These are phyloP conservation scores for Phanerochaete carnosa DNA, from an alignment of 768 basidiomycete species.

Conservation along the genomic window DNA sequence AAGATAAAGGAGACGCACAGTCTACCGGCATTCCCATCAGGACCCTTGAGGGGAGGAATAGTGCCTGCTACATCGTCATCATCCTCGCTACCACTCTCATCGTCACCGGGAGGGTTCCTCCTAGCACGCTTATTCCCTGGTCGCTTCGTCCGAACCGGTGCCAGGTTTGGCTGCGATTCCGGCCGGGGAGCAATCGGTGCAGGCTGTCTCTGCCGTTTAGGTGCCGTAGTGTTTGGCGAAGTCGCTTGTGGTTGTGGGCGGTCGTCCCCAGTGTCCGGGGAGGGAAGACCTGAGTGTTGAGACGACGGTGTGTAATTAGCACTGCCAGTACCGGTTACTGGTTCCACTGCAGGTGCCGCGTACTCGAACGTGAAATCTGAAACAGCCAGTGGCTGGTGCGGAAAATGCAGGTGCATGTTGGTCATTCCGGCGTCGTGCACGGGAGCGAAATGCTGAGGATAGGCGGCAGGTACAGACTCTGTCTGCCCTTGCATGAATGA, in stretches of 20 bases:
- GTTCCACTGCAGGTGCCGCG: not conserved
- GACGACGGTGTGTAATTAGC: not conserved
- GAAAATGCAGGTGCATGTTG: not conserved
- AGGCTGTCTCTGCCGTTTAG: not conserved
- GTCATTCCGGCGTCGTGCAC: not conserved
- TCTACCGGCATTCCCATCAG: conserved; percentile 1
- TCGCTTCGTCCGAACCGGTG: not conserved
- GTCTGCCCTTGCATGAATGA: not conserved
- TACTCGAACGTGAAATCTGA: not conserved
- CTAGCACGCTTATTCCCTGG: conserved; percentile 2
- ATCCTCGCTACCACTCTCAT: conserved; percentile 10
- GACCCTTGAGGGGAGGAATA: conserved; percentile 13
- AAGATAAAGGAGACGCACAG: conserved; percentile 10
- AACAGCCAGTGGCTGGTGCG: not conserved
- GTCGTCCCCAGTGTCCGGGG: not conserved
- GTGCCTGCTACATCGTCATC: not conserved
- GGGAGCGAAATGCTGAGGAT: not conserved
- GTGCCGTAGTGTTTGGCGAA: not conserved
- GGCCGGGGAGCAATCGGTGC: not conserved
- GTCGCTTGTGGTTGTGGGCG: not conserved
- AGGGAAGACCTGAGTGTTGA: not conserved
- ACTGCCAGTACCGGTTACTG: not conserved
- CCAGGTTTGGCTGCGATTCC: not conserved
- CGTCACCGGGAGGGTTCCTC: not conserved
- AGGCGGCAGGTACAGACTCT: not conserved